Conservation (phyloP, 2,329 filamentous ascomycete species). For the Drechslerella coelobrocha region DNA sequence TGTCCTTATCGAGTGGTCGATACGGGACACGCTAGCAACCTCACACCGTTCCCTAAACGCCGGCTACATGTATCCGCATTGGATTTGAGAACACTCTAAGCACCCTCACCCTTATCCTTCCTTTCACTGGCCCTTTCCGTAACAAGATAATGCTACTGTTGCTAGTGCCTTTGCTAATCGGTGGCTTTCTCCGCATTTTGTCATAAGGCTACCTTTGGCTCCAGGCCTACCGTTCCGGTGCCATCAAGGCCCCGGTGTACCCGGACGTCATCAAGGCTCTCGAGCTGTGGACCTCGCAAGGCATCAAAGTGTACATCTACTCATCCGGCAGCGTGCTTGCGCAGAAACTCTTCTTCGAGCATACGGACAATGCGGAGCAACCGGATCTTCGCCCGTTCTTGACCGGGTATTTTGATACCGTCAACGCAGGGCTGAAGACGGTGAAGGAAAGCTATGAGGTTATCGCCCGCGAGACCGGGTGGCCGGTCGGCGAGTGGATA, state of each 20-base stretch:
- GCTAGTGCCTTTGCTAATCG: too few relatives aligned
- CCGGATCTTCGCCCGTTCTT: constrained; percentile 69
- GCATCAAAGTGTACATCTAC: constrained; percentile 74
- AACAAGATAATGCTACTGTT: too few relatives aligned
- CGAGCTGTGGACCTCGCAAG: constrained; percentile 64
- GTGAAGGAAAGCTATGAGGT: constrained; percentile 71
- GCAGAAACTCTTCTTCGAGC: constrained; percentile 78
- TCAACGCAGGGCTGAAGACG: constrained; percentile 78
- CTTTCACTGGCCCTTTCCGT: too few relatives aligned
- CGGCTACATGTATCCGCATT: constrained; percentile 1
- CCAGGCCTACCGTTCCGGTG: constrained; percentile 73
- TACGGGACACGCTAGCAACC: background rate
- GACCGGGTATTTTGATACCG: constrained; percentile 76
- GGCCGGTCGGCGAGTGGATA: constrained; percentile 66
- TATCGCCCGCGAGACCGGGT: constrained; percentile 65
- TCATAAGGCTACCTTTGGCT: constrained; percentile 72
- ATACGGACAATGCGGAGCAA: constrained; percentile 66
- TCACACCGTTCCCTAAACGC: background rate
- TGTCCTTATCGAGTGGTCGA: background rate
- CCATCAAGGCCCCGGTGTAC: constrained; percentile 76
- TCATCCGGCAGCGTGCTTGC: constrained; percentile 80
- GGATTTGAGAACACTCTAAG: background rate
- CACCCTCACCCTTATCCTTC: background rate
- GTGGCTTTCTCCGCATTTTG: too few relatives aligned
- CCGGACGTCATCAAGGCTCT: constrained; percentile 73